A percentile compares a stretch with the other conserved stretches of the same genome.
Evolutionary conservation across 148 eudicot species (phyloP).

Genomic region (Rhododendron ovatum): DNA sequence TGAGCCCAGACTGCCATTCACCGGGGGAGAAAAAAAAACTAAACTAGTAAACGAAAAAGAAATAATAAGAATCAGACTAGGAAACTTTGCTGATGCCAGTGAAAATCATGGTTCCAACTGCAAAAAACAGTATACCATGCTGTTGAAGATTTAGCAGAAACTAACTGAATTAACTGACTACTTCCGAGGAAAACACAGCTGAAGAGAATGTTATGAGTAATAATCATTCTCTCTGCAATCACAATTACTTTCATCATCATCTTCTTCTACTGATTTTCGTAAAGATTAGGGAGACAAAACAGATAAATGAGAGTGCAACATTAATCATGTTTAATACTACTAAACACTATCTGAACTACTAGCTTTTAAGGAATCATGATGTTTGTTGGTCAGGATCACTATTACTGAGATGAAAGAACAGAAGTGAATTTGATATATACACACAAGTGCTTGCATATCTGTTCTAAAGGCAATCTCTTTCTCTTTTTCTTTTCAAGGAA

Average conservation of each 20-base stretch:
- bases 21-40: background rate
- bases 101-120: background rate
- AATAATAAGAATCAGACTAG: background rate
- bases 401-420: background rate
- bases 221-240: background rate
- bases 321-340: background rate
- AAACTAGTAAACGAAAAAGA: background rate
- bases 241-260: background rate
- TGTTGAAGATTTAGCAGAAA: background rate
- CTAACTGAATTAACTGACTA: background rate
- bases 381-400: background rate
- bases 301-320: background rate
- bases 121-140: background rate
- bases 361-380: constrained; percentile 1
- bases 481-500: constrained; percentile 5
- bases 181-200: background rate
- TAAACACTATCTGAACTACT: background rate
- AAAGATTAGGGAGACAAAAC: background rate
- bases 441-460: background rate
- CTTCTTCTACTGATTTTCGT: background rate
- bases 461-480: background rate
- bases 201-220: background rate
- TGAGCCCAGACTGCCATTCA: background rate
- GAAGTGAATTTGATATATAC: background rate
- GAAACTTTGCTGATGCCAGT: background rate